Conservation (phyloP, 495 filamentous ascomycete genomes). For the Aspergillus taichungensis region DNA sequence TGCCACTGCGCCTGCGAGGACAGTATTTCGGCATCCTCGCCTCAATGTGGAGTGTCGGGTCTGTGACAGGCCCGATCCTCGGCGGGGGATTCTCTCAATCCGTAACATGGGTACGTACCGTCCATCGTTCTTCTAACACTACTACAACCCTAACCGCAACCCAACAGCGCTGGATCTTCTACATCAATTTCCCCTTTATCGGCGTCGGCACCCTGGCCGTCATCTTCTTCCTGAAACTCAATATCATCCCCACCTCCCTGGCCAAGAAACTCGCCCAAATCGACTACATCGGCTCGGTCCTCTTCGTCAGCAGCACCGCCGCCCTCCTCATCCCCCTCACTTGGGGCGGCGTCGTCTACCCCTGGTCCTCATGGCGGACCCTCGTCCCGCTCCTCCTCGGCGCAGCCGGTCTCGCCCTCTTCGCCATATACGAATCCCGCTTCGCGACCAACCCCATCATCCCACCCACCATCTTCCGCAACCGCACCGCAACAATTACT, state of each 20-base stretch:
- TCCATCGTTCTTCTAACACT: not conserved
- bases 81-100: constrained; percentile 61
- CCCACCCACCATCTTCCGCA: constrained; percentile 36
- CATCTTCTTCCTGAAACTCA: no score
- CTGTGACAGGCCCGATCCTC: constrained; percentile 57
- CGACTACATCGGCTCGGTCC: constrained; percentile 44
- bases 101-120: constrained; percentile 45
- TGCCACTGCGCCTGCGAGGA: constrained; percentile 35
- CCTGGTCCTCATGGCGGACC: constrained; percentile 42
- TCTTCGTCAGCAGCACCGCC: constrained; percentile 39
- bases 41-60: constrained; percentile 57
- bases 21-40: constrained; percentile 44
- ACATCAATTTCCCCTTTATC: constrained; percentile 44
- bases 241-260: no score
- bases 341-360: constrained; percentile 44
- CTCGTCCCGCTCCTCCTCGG: constrained; percentile 30
- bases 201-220: constrained; percentile 25
- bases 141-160: not conserved
- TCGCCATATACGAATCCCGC: constrained; percentile 32
- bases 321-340: constrained; percentile 43
- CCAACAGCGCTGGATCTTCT: constrained; percentile 35
- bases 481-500: constrained; percentile 31
- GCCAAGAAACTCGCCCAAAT: no score
- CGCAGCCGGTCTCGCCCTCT: constrained; percentile 5
- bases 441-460: constrained; percentile 40